Conservation (phyloP, 225 moss, liverwort and hornwort species). For the Sphagnum contortum region DNA sequence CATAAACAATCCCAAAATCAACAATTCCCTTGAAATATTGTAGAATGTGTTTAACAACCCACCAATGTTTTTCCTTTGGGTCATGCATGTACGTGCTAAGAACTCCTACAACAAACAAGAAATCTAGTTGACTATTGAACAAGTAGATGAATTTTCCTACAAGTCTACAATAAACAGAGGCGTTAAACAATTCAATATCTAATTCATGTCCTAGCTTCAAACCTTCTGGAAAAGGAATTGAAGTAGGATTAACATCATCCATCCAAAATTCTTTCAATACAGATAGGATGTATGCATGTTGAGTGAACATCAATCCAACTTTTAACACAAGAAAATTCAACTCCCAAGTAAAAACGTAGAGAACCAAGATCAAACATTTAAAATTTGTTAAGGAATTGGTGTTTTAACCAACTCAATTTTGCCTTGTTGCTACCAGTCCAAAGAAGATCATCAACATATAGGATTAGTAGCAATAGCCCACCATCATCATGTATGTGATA, state of each 20-base stretch:
- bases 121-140: neutral
- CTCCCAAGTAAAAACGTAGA: too few species aligned
- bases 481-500: too few species aligned
- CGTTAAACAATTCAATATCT: neutral
- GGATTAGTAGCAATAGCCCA: too few species aligned
- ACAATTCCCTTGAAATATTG: neutral
- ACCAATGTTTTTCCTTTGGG: neutral
- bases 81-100: constrained; percentile 1
- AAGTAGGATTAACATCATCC: neutral
- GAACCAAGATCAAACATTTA: too few species aligned
- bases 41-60: neutral
- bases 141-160: neutral
- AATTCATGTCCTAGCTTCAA: neutral
- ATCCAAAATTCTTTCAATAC: neutral
- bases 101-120: neutral
- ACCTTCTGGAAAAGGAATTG: neutral
- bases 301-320: too few species aligned
- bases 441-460: too few species aligned
- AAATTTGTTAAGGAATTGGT: too few species aligned
- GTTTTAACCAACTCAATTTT: too few species aligned
- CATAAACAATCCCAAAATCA: too few species aligned
- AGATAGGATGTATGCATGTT: too few species aligned
- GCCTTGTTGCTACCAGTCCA: too few species aligned
- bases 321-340: too few species aligned
- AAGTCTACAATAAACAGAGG: neutral